Base-by-base conservation (phyloP, 1,284 basidiomycete genomes). In the Marasmius fiardii region DNA sequence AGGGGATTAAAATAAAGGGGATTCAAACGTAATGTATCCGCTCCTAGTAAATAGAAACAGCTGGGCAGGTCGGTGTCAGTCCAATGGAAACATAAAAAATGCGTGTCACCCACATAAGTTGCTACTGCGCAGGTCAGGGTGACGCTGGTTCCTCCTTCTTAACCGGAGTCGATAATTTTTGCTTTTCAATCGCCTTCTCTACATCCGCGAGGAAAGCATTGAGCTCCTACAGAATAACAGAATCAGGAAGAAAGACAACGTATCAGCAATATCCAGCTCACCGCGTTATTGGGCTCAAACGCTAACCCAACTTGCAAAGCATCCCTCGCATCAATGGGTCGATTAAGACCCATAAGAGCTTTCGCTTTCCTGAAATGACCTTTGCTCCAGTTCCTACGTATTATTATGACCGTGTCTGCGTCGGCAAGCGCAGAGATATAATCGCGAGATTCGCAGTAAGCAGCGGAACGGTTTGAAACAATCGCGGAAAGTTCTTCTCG, bases 301-400 rank as follows among this genome's bases (percentile, higher is more conserved):
- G 92, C 88, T 60, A 98, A 70, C 0, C 95, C 95, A 12, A 95
- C 77, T 60, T 86, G 77, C 55, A 94, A 76, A 2, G 94, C 89
- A 48, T 95, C 91, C 60, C 81, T 83, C 2, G 95, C 95, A 53
- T 97, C 94, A 35, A 85, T 75, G 53, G 82, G 74, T 48, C 79
- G 76, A 12, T 80, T 78, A 55, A 99, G 74, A n/a, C 84, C 92
- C 4, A 90, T 76, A 45, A 98, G 75, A 0, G 96, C 94, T 68
- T 90, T 91, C 2, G 90, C 93, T 64, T 88, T 96, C 61, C 96
- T 79, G 78, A 96, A 97, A 69, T 98, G 93, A 0, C 95, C 96
- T 70, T 98, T 98, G 64, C 88, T 85, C 96, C 96, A 99, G 26
- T 86, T 86, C 56, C 88, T 80, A 68, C 93, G 92, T 54, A 98